Conservation (phyloP, 2,329 filamentous ascomycete species). For the Sphaceloma murrayae region DNA sequence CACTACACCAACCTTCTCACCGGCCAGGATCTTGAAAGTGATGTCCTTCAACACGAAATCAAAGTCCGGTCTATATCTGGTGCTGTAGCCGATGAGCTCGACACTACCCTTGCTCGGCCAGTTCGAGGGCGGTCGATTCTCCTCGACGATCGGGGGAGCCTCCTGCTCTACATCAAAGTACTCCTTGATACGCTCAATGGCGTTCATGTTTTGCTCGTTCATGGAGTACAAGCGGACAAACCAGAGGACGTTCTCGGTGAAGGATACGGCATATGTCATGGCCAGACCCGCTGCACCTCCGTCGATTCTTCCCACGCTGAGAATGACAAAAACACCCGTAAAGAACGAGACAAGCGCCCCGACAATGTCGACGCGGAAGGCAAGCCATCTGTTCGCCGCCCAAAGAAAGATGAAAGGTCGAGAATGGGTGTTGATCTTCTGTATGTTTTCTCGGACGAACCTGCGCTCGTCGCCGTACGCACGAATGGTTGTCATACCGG, state of each 20-base stretch:
- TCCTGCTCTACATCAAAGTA: constrained; percentile 96
- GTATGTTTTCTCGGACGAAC: constrained; percentile 85
- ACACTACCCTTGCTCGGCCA: constrained; percentile 84
- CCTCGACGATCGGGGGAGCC: constrained; percentile 64
- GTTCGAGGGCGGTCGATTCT: constrained; percentile 63
- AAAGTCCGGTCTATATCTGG: constrained; percentile 76
- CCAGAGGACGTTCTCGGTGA: constrained; percentile 95
- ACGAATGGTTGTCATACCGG: constrained; percentile 90
- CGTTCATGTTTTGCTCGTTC: constrained; percentile 99
- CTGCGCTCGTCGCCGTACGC: constrained; percentile 90
- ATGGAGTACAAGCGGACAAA: constrained; percentile 85
- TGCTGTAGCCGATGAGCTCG: constrained; percentile 81
- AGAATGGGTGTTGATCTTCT: constrained; percentile 79
- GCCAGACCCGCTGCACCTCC: constrained; percentile 88
- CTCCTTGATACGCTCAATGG: constrained; percentile 93
- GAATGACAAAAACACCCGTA: constrained; percentile 80
- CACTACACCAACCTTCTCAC: constrained; percentile 92
- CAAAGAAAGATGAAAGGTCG: constrained; percentile 93
- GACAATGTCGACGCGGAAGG: constrained; percentile 80
- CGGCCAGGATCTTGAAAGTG: constrained; percentile 73
- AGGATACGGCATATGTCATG: constrained; percentile 89
- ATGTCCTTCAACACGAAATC: constrained; percentile 77
- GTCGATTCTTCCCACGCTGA: constrained; percentile 73
- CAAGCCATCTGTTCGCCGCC: constrained; percentile 94
- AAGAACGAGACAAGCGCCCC: constrained; percentile 91